Conservation (phyloP, 2,329 filamentous ascomycete genomes). For the Drechslerella stenobrocha region DNA sequence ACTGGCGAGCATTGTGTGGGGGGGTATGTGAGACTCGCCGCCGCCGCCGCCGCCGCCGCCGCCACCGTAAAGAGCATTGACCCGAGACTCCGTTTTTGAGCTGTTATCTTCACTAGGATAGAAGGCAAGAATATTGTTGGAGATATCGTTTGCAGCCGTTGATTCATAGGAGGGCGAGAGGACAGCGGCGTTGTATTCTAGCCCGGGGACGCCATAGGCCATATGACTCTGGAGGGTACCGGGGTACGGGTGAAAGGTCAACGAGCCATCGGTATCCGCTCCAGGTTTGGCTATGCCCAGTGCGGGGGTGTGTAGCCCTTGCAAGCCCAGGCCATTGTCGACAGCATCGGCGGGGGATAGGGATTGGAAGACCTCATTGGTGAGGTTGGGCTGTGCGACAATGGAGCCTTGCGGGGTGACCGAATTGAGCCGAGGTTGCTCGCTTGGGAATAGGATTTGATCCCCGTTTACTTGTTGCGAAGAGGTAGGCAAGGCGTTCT, state of each 20-base stretch:
- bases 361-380: constrained; percentile 24
- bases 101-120: constrained; percentile 15
- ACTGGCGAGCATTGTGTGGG: constrained; percentile 8
- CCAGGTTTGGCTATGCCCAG: constrained; percentile 27
- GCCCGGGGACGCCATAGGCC: constrained; percentile 18
- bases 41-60: too few species aligned
- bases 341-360: constrained; percentile 15
- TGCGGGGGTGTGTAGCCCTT: constrained; percentile 17
- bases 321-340: constrained; percentile 30
- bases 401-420: constrained; percentile 9
- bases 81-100: constrained; percentile 22
- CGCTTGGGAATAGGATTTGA: constrained; percentile 40
- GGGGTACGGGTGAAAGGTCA: constrained; percentile 26
- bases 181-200: constrained; percentile 22
- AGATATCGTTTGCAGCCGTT: constrained; percentile 8
- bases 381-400: constrained; percentile 12
- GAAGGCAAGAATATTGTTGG: constrained; percentile 25
- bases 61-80: constrained; percentile 14
- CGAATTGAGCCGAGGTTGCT: constrained; percentile 35
- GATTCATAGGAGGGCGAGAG: constrained; percentile 1
- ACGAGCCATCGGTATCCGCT: constrained; percentile 9
- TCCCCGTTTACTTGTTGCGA: constrained; percentile 39
- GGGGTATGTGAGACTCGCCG: constrained; percentile 6
- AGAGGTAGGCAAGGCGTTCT: constrained; percentile 19
- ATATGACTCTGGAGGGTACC: constrained; percentile 24